Evolutionary conservation across 2,329 filamentous ascomycete genomes (phyloP).

Genomic region (Graphilbum sp.): DNA sequence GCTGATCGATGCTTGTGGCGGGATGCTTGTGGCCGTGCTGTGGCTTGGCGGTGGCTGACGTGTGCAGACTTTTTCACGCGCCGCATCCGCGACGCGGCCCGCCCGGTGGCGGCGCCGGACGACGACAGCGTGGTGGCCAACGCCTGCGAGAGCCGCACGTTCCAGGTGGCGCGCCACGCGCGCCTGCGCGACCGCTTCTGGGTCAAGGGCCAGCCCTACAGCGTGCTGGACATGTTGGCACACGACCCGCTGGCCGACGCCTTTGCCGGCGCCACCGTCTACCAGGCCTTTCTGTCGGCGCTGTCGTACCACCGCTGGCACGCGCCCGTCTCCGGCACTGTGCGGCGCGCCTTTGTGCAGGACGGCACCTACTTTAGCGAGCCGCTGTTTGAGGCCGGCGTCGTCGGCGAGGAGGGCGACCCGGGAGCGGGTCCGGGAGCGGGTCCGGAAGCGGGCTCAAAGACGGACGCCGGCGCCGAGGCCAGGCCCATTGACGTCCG

Average conservation of each 20-base stretch:
- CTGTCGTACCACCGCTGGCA: constrained; percentile 61
- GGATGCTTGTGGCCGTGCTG: too few relatives aligned
- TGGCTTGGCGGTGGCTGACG: not conserved
- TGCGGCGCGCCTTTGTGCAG: constrained; percentile 39
- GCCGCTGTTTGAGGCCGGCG: constrained; percentile 23
- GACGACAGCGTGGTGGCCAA: constrained; percentile 40
- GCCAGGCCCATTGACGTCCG: constrained; percentile 24
- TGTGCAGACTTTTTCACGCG: constrained; percentile 43
- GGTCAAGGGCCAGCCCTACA: constrained; percentile 55
- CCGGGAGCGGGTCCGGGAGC: constrained; percentile 10
- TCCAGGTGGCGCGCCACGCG: constrained; percentile 31
- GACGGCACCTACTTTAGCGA: constrained; percentile 56
- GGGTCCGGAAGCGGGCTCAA: too few relatives aligned
- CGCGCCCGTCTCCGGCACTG: constrained; percentile 44
- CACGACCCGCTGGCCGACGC: constrained; percentile 32
- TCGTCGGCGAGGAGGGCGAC: constrained; percentile 8
- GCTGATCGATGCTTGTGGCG: not conserved
- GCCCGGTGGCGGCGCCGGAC: constrained; percentile 40
- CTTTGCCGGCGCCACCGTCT: constrained; percentile 49
- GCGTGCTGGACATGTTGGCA: constrained; percentile 44
- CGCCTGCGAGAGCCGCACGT: constrained; percentile 47
- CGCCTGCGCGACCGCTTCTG: constrained; percentile 46
- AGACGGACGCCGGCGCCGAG: too few relatives aligned
- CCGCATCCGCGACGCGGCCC: constrained; percentile 31
- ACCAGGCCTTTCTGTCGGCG: constrained; percentile 53